Conservation (phyloP, 768 basidiomycete species). For the Suillus placidus region DNA sequence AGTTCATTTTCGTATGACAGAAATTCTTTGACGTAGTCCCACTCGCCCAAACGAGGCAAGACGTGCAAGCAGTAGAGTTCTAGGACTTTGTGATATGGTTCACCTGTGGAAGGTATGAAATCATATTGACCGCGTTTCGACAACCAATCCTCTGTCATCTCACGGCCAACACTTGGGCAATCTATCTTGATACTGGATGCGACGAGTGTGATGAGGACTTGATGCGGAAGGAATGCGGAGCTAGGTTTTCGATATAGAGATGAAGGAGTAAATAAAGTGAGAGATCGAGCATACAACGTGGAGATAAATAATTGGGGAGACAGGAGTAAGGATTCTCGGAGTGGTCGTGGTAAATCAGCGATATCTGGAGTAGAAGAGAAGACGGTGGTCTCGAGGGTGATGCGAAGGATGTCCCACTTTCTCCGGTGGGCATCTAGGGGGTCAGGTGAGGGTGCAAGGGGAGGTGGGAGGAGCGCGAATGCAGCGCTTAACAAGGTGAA, state of each 20-base stretch:
- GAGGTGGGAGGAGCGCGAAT: constrained; percentile 59
- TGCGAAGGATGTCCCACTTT: constrained; percentile 88
- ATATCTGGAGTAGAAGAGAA: constrained; percentile 55
- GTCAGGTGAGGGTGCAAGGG: constrained; percentile 37
- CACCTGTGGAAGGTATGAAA: constrained; percentile 36
- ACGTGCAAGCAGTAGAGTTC: constrained; percentile 78
- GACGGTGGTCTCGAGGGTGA: constrained; percentile 78
- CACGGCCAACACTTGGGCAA: constrained; percentile 59
- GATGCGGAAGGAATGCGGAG: constrained; percentile 65
- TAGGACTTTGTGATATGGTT: constrained; percentile 73
- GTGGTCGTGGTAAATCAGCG: constrained; percentile 47
- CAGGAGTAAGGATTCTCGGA: constrained; percentile 55
- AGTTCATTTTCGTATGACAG: constrained; percentile 74
- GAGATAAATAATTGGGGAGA: constrained; percentile 62
- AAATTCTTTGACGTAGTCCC: constrained; percentile 81
- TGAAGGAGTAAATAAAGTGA: constrained; percentile 65
- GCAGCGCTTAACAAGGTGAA: constrained; percentile 68
- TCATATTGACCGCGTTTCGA: constrained; percentile 52
- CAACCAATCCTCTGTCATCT: constrained; percentile 81
- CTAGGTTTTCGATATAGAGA: constrained; percentile 40
- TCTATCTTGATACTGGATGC: constrained; percentile 71
- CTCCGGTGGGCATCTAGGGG: constrained; percentile 54
- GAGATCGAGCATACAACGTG: constrained; percentile 62
- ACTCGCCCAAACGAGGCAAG: constrained; percentile 71
- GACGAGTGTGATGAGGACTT: constrained; percentile 69